Base-by-base conservation (phyloP, 192 early-diverging fungal genomes). In the Anaeromyces robustus region DNA sequence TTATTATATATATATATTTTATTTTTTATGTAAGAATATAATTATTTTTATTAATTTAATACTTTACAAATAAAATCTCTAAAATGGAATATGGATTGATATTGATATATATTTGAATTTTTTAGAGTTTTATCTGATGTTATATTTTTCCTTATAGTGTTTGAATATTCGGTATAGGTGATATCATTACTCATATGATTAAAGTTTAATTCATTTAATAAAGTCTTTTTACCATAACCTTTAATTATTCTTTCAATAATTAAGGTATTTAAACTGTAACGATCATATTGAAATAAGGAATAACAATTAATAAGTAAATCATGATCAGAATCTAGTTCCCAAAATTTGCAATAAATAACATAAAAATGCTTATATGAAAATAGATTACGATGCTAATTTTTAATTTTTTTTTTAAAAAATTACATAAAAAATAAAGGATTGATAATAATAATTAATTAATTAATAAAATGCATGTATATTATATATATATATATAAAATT, bases 331-430 rank as follows among this genome's bases (percentile, higher is more conserved):
- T 98, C 97, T 77, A 97, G 86, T 82, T 94, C 94, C 93, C 94
- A 98, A 85, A 98, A 98, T 85, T 95, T 96, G 89, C 95, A 97
- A 83, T 97, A 98, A 4, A 98, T 90, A 29, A 39, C 37, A 39
- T 98, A 98, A 83, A 97, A 98, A 83, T 98, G 97, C 85, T 96
- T 95, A 87, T 98, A 98, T 12, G 95, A 97, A 82, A 98, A 97
- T 77, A 92, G 88, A 85, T 95, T 92, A 22, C 93, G 93, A 16
- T 89, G 91, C 86, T 92, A 85, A 6, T 28, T 12, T n/a, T 68
- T 39, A 12, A 14, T 39, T 39, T 34, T n/a, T n/a, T n/a, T n/a
- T n/a, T n/a, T n/a, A n/a, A n/a, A n/a, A n/a, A n/a, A n/a, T n/a
- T n/a, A n/a, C n/a, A n/a, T n/a, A n/a, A n/a, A n/a, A n/a, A n/a